Evolutionary conservation across 2,329 filamentous ascomycete species (phyloP), one percentile per base, ranked within the genome.

Genomic region (Zasmidium citrigriseum): DNA sequence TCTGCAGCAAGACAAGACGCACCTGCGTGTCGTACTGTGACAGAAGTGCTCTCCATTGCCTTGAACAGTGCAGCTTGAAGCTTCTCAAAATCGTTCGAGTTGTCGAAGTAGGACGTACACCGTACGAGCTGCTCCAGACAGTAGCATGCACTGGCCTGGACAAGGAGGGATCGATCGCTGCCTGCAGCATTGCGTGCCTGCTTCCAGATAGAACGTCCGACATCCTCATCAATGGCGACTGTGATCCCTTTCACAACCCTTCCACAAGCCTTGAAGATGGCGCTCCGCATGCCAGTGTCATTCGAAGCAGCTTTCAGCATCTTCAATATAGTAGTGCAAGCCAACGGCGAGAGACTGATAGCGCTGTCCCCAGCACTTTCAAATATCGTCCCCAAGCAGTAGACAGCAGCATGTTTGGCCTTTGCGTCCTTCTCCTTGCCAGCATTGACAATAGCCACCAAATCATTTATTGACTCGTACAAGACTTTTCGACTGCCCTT

Each of bases 201-300:
- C 75, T 97, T 99, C 91, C 92, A 98, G 16, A 96, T 85, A 72
- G 97, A 93, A 69, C 92, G 86, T n/a, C 90, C 90, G 38, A 93
- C 82, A 55, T 79, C 81, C 74, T 99, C 95, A 67, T 99, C 95
- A 68, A 93, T 82, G 60, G 90, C 91, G 4, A 82, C 81, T 55
- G 85, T 83, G 24, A 97, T 85, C 73, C 93, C 93, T 58, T 82
- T 83, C 23, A 88, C 82, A 44, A 97, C 84, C 76, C 92, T 93
- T 45, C 85, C 86, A 50, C 96, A 76, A 0, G 91, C 86, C 46
- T 81, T 83, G 70, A 96, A 91, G 21, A 92, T 82, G 18, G 90
- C 87, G 16, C 89, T 90, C 59, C 93, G 86, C 55, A 96, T 78
- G 0, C 93, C 95, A 0, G 91, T 88, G 79, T 97, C 88, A 67